Conservation (phyloP, 768 basidiomycete genomes). For the Boletus barrowsii region DNA sequence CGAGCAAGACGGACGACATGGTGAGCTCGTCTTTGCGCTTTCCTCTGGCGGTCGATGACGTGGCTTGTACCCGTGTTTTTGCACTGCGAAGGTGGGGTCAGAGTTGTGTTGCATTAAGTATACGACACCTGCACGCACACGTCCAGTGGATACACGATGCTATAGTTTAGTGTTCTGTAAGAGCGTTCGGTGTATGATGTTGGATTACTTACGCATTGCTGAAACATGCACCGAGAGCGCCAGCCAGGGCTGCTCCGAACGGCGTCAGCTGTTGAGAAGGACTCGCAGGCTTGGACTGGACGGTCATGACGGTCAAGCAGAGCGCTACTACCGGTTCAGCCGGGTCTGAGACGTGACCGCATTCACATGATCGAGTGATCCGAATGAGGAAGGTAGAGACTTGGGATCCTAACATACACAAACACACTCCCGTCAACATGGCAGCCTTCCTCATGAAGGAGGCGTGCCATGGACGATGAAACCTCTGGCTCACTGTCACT, state of each 20-base stretch:
- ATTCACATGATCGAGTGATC: constrained; percentile 1
- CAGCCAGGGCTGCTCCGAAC: constrained; percentile 85
- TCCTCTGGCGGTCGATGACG: constrained; percentile 51
- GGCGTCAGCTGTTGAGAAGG: constrained; percentile 72
- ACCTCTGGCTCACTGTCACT: too few relatives aligned
- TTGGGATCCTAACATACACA: neutral
- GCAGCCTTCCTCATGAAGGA: too few relatives aligned
- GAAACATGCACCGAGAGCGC: constrained; percentile 91
- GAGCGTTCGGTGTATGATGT: neutral
- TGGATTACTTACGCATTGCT: constrained; percentile 74
- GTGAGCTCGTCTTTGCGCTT: constrained; percentile 50
- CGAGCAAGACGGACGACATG: constrained; percentile 61
- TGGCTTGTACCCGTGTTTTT: constrained; percentile 93
- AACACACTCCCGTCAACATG: neutral
- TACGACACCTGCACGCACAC: neutral
- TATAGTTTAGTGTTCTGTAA: constrained; percentile 30
- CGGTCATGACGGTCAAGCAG: constrained; percentile 31
- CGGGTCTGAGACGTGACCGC: neutral
- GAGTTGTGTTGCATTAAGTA: neutral
- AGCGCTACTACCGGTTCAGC: neutral
- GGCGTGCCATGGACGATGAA: too few relatives aligned
- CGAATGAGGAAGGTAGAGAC: neutral
- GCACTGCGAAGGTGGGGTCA: constrained; percentile 48
- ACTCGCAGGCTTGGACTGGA: constrained; percentile 47
- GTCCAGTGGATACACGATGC: constrained; percentile 92